Base-by-base conservation (phyloP, 176 grass and related monocot genomes). In the Oryza meyeriana region DNA sequence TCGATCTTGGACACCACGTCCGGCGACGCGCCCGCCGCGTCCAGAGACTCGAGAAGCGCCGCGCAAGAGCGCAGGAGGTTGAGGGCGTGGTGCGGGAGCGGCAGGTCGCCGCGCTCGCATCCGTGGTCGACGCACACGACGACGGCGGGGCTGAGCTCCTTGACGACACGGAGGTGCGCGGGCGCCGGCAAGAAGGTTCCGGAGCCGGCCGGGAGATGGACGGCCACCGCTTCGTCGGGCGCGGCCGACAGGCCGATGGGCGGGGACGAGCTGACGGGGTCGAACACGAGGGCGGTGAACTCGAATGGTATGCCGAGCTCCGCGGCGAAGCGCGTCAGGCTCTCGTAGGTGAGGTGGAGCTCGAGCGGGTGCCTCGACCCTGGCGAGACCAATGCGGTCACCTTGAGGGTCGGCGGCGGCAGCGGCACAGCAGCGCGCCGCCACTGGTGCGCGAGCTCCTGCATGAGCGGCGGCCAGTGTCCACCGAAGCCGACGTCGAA, bases 401-500 rank as follows among this genome's bases (percentile, higher is more conserved):
- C 44, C 69, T 86, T 88, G 3, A 94, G 24, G 20, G 0, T 7
- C 1, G 78, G 73, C 24, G 50, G 25, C 12, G 76, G 39, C 8
- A 66, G 40, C 8, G 50, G 39, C 2, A 52, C 40, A 17, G 69
- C n/a, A 1, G 82, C 38, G 29, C 81, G 67, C 39, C 78, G 69
- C 74, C 85, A 81, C 12, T 78, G 85, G 74, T 77, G 79, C 26
- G 88, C 88, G 30, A 94, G 85, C 75, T 94, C 91, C 58, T 94
- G 92, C 88, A 94, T 86, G 65, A 94, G 73, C 26, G 92, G 79
- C 18, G 88, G 81, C 92, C 92, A 94, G 64, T 80, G 85, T 0
- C 47, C 65, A 13, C 88, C 92, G 59, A 90, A 74, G 32, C 71
- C 88, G 44, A 90, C 31, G 65, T 84, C 92, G 6, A 94, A n/a